These are phyloP conservation scores for Tricholoma sp. DNA, from an alignment of 768 basidiomycete genomes.

Conservation along the genomic window DNA sequence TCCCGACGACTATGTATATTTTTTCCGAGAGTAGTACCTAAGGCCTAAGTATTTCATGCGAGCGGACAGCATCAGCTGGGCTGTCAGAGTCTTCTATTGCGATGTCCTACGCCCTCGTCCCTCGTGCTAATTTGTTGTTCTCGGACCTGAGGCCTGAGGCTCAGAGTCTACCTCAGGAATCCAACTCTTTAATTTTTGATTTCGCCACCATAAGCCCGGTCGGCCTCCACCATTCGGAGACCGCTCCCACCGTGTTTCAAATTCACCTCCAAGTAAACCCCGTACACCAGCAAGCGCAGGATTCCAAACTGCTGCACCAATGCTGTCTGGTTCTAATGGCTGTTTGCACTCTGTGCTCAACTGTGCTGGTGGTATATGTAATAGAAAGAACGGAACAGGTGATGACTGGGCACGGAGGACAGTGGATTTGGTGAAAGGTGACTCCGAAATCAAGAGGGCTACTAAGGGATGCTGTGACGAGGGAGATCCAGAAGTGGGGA, in stretches of 20 bases:
- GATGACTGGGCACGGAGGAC: conserved; percentile 69
- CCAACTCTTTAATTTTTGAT: conserved; percentile 32
- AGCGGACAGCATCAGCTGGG: too few species aligned
- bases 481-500: not conserved
- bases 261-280: conserved; percentile 53
- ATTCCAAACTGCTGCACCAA: conserved; percentile 64
- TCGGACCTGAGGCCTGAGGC: not conserved
- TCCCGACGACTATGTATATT: too few species aligned
- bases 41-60: too few species aligned
- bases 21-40: too few species aligned
- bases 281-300: conserved; percentile 49
- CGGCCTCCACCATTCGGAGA: conserved; percentile 26
- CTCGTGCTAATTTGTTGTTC: not conserved
- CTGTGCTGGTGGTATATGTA: conserved; percentile 59
- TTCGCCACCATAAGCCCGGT: conserved; percentile 42
- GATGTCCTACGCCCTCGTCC: not conserved
- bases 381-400: conserved; percentile 69
- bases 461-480: conserved; percentile 36
- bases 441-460: conserved; percentile 78
- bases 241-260: conserved; percentile 69
- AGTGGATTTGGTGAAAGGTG: conserved; percentile 69
- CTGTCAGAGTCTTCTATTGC: too few species aligned
- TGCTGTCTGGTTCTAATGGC: conserved; percentile 14
- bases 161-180: conserved; percentile 20
- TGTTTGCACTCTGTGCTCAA: conserved; percentile 1